A percentile compares a stretch with the other conserved stretches of the same genome.
Evolutionary conservation across 805 yeast genomes (phyloP).

Genomic region (Cyberlindnera bimundalis): DNA sequence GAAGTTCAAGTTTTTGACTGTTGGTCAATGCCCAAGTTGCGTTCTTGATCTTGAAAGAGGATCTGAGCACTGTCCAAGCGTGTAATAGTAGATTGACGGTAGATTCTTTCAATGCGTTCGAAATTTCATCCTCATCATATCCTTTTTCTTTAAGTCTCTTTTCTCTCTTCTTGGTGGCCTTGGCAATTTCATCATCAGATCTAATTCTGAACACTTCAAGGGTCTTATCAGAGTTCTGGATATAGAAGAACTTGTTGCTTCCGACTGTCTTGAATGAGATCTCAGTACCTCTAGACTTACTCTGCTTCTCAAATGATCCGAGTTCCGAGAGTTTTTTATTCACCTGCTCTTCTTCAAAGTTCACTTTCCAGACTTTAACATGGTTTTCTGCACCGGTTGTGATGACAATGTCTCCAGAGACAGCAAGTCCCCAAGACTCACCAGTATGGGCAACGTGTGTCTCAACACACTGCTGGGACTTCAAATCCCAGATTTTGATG

Average conservation of each 20-base stretch:
- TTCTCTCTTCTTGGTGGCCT: constrained; percentile 72
- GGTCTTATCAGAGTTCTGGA: constrained; percentile 79
- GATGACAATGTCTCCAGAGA: constrained; percentile 41
- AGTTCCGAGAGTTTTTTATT: constrained; percentile 52
- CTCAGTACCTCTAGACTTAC: constrained; percentile 65
- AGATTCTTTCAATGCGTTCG: constrained; percentile 43
- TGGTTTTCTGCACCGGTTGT: constrained; percentile 83
- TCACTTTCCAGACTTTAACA: constrained; percentile 78
- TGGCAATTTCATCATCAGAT: constrained; percentile 69
- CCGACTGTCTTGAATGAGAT: constrained; percentile 46
- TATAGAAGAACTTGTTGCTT: constrained; percentile 47
- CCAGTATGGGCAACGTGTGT: constrained; percentile 92
- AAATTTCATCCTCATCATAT: constrained; percentile 54
- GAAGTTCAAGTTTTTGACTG: constrained; percentile 51
- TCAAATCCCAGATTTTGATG: constrained; percentile 90
- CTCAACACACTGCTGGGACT: constrained; percentile 85
- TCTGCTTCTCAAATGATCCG: constrained; percentile 72
- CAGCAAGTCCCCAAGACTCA: constrained; percentile 85
- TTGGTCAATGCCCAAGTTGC: constrained; percentile 58
- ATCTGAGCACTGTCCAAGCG: constrained; percentile 65
- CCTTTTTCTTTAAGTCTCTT: constrained; percentile 78
- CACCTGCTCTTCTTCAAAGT: constrained; percentile 39
- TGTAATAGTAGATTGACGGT: constrained; percentile 57
- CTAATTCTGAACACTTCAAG: constrained; percentile 79
- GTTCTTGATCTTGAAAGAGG: constrained; percentile 59